Percentiles rank a stretch among this genome's conserved stretches.
phyloP scores from a whole-genome alignment of 73 alveolate species.

The Blepharisma japonicum region DNA sequence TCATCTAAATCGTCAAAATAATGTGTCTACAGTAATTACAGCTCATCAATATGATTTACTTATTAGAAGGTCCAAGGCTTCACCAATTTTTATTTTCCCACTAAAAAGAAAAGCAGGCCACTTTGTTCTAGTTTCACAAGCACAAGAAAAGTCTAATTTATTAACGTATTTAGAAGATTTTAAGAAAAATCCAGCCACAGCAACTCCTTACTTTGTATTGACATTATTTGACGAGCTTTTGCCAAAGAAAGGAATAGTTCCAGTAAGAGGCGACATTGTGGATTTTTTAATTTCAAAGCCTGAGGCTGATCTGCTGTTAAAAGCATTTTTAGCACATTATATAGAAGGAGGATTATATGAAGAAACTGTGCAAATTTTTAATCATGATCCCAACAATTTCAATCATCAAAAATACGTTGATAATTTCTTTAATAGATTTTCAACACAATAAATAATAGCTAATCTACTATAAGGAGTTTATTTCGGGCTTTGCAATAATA shows the following conservation, averaged over 20 bases:
- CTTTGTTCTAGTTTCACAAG: slow-evolving; percentile 54
- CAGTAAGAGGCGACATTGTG: slow-evolving; percentile 73
- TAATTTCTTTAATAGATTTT: not conserved
- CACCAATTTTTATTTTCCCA: slow-evolving; percentile 70
- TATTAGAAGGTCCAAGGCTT: slow-evolving; percentile 36
- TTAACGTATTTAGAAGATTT: slow-evolving; percentile 70
- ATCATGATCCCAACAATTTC: slow-evolving; percentile 56
- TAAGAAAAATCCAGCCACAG: slow-evolving; percentile 59
- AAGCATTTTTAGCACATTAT: slow-evolving; percentile 43
- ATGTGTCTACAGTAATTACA: slow-evolving; percentile 55
- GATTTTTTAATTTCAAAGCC: slow-evolving; percentile 48
- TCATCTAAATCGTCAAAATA: slow-evolving; percentile 49
- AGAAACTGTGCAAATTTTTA: slow-evolving; percentile 53
- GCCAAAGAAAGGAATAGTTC: slow-evolving; percentile 53
- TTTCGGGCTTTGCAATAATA: too few species aligned
- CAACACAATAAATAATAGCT: too few species aligned
- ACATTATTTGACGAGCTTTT: slow-evolving; percentile 74
- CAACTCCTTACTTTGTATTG: slow-evolving; percentile 66
- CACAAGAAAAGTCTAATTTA: slow-evolving; percentile 58
- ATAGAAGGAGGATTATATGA: slow-evolving; percentile 50
- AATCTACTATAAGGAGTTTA: too few species aligned
- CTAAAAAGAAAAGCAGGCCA: slow-evolving; percentile 63
- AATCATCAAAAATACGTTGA: slow-evolving; percentile 55
- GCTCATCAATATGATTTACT: slow-evolving; percentile 36
- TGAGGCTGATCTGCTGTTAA: slow-evolving; percentile 53